Percentiles rank a stretch among this genome's conserved stretches.
Evolutionary conservation across 2,329 filamentous ascomycete genomes (phyloP).

Genomic region (Diaporthe vaccinii): DNA sequence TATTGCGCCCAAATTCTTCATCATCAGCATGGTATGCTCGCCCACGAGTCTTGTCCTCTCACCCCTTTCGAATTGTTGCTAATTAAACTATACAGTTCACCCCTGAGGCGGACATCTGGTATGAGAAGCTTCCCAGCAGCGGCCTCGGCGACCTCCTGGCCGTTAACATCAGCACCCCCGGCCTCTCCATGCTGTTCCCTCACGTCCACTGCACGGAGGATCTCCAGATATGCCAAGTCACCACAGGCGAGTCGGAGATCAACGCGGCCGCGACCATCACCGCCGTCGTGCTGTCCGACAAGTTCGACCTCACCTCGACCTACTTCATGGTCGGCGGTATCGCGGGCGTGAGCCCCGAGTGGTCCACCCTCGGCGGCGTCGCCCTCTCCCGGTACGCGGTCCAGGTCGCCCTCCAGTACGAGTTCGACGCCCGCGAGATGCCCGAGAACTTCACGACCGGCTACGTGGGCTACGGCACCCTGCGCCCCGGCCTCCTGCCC

Average conservation of each 20-base stretch:
- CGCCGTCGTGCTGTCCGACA: slow-evolving; percentile 71
- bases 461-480: slow-evolving; percentile 75
- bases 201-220: slow-evolving; percentile 73
- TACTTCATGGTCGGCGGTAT: slow-evolving; percentile 83
- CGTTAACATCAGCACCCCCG: slow-evolving; percentile 70
- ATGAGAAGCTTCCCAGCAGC: slow-evolving; percentile 60
- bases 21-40: slow-evolving; percentile 70
- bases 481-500: slow-evolving; percentile 69
- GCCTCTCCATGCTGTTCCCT: slow-evolving; percentile 76
- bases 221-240: slow-evolving; percentile 75
- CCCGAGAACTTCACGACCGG: slow-evolving; percentile 75
- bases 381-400: slow-evolving; percentile 78
- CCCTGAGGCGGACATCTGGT: slow-evolving; percentile 74
- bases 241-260: slow-evolving; percentile 79
- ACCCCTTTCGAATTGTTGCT: background rate
- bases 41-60: background rate
- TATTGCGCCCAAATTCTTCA: slow-evolving; percentile 71
- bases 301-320: slow-evolving; percentile 74
- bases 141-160: slow-evolving; percentile 68
- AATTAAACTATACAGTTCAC: slow-evolving; percentile 61
- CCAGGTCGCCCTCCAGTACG: slow-evolving; percentile 82
- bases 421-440: slow-evolving; percentile 79
- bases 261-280: slow-evolving; percentile 78
- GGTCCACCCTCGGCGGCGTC: slow-evolving; percentile 75
- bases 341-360: slow-evolving; percentile 79